phyloP scores from a whole-genome alignment of 495 filamentous ascomycete species.

The Penicillium waksmanii region DNA sequence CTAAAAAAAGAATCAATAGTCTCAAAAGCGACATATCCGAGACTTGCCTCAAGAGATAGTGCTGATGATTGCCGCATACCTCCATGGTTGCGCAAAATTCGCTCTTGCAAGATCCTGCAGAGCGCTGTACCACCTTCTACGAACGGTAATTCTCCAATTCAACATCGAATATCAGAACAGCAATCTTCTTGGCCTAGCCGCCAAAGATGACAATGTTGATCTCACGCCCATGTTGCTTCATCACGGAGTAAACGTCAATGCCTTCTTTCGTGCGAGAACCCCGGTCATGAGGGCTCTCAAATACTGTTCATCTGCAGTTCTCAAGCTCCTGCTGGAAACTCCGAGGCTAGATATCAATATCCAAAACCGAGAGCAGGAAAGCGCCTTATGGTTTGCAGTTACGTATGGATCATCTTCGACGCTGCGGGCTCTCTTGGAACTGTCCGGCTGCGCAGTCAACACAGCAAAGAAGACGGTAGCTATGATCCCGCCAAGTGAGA shows the following conservation, averaged over 20 bases:
- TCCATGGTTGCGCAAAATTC: too few relatives aligned
- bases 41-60: too few relatives aligned
- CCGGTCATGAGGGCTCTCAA: slow-evolving; percentile 15
- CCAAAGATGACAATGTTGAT: slow-evolving; percentile 10
- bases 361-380: slow-evolving; percentile 10
- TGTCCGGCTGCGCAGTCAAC: slow-evolving; percentile 2
- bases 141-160: too few relatives aligned
- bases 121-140: too few relatives aligned
- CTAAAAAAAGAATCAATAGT: too few relatives aligned
- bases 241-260: slow-evolving; percentile 15
- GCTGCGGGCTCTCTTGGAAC: too few relatives aligned
- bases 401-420: slow-evolving; percentile 1
- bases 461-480: too few relatives aligned
- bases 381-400: slow-evolving; percentile 19
- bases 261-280: slow-evolving; percentile 14
- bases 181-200: slow-evolving; percentile 17
- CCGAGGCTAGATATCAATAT: slow-evolving; percentile 11
- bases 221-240: slow-evolving; percentile 11
- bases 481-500: too few relatives aligned
- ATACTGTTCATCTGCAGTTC: slow-evolving; percentile 8
- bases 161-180: slow-evolving; percentile 14
- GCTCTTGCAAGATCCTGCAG: too few relatives aligned
- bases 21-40: too few relatives aligned
- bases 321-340: slow-evolving; percentile 4
- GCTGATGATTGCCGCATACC: too few relatives aligned